Evolutionary conservation across 2,329 filamentous ascomycete species (phyloP), one percentile per base, ranked within the genome.

Genomic region (Claviceps spartinae): DNA sequence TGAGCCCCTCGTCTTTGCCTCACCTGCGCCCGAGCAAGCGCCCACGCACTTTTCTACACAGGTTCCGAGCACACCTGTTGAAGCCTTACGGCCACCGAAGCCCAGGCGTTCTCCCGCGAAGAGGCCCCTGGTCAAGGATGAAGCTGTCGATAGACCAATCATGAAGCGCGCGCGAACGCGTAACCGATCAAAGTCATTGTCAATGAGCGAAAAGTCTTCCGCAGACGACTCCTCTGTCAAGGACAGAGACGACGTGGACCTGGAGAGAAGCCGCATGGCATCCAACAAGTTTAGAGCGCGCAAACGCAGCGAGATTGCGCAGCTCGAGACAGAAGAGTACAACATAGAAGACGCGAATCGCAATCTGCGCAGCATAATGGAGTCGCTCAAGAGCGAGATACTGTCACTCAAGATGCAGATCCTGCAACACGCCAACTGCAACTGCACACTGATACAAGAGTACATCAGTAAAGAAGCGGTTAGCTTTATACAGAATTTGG

Each of bases 281-380:
- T 60, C 61, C 47, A 62, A 58, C 50, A 61, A 56, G 30, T 61
- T 61, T 34, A 58, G 61, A 1, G 14, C 54, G 26, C 60, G 55
- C 47, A 62, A 61, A 41, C 54, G 54, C 1, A 55, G 58, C 7
- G 53, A 58, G 13, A 53, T 54, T 1, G 50, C 34, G 3, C 56
- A 38, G 11, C 58, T 62, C 11, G 51, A 55, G 18, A 18, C 38
- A 0, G 41, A 57, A 18, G 58, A 62, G 14, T n/a, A 56, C 36
- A 52, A 45, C 5, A 54, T 62, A 47, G 54, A 61, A 37, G 50
- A 44, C 1, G 20, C 38, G 18, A 57, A 60, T 20, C 56, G 51
- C 5, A 38, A 56, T 16, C 47, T 62, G 0, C 50, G 49, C 0
- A 30, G 4, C 13, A 49, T 51, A 22, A 53, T 61, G 0, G 55